Evolutionary conservation across 306 rosid genomes (phyloP).

Genomic region (Ormosia semicastrata): DNA sequence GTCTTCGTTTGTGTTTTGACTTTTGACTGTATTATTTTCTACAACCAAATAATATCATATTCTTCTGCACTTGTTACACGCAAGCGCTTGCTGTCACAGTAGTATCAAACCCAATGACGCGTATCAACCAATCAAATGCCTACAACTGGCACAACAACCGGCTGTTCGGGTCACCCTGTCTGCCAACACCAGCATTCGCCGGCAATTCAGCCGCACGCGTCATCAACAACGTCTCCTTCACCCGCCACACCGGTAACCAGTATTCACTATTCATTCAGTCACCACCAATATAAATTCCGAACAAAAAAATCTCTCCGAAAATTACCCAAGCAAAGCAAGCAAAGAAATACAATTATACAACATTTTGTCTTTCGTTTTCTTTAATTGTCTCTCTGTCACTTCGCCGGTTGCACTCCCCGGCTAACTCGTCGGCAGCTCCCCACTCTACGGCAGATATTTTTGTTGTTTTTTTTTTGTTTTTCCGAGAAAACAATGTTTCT

Average conservation of each 20-base stretch:
- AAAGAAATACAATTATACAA: too few species aligned
- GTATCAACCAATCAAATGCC: conserved; percentile 31
- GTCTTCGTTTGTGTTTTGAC: too few species aligned
- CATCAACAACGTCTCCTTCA: neutral
- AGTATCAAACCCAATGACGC: conserved; percentile 38
- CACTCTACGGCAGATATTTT: too few species aligned
- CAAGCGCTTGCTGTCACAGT: neutral
- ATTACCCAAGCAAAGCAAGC: neutral
- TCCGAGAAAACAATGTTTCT: conserved; percentile 43
- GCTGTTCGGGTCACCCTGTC: neutral
- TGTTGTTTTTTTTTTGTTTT: too few species aligned
- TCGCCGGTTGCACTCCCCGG: neutral
- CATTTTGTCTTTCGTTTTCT: neutral
- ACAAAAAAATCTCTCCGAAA: neutral
- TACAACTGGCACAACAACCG: conserved; percentile 32
- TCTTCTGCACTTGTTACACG: neutral
- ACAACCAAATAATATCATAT: neutral
- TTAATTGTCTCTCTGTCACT: neutral
- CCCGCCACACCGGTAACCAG: conserved; percentile 8
- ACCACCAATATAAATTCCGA: neutral
- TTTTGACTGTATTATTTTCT: neutral
- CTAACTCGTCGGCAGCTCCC: too few species aligned
- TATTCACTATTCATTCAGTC: neutral
- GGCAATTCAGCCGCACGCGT: neutral
- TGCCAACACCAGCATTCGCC: neutral